Evolutionary conservation across 164 flowering plant genomes (phyloP), one percentile per base, ranked within the genome.

Genomic region (Magnolia changhungtana): DNA sequence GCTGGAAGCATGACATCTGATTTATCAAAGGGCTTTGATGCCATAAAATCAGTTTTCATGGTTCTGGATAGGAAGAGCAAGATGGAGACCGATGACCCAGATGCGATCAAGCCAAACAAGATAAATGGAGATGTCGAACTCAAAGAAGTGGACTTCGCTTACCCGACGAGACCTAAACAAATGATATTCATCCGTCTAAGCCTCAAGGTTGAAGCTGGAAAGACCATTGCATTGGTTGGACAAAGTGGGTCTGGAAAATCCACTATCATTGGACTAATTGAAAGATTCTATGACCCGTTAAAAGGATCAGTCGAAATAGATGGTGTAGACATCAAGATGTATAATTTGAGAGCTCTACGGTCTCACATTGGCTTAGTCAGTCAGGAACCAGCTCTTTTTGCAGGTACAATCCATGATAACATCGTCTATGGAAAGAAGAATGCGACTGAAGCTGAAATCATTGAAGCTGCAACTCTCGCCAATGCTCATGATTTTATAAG

Each of bases 211-310:
- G 83, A 86, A 63, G 81, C 87, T 20, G 87, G 87, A 69, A 83
- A 67, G 51, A 84, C 82, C 14, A 59, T 84, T 31, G 91, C 91
- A 31, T 73, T 89, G 9, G 89, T 89, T 50, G 91, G 91, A 58
- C 85, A 80, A 74, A 87, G 91, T 72, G 89, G 89, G 52, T 87
- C 89, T 8, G 91, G 91, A 1, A 89, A 89, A 80, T 89, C 90
- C 59, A 89, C 90, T 11, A 74, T 89, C 19, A 85, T 87, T 24
- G 85, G 84, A 0, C 75, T 88, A 72, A 84, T 88, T 7, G 89
- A 88, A 69, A 82, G 89, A 78, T 88, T 87, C 72, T 87, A 89
- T 64, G 89, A 87, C 66, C 89, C 90, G 0, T 13, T 72, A 55
- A 77, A 50, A 0, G 89, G 90, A 31, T 59, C 70, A 16, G 77